These are phyloP conservation scores for Cryptococcus sp. DNA, from an alignment of 1,284 basidiomycete genomes.

Conservation along the genomic window DNA sequence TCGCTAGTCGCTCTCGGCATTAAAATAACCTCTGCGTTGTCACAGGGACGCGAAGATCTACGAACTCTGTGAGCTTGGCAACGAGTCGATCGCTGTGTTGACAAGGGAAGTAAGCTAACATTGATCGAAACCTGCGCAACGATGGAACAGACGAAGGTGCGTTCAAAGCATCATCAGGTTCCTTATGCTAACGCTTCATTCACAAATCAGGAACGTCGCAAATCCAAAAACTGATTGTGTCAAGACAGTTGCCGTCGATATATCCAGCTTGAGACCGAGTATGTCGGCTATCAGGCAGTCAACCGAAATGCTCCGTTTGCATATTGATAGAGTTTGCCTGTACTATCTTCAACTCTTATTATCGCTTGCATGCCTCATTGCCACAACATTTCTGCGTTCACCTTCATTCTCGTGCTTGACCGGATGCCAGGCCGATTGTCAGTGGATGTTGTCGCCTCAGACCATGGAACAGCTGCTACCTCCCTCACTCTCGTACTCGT, in stretches of 20 bases:
- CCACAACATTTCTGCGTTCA: too few relatives aligned
- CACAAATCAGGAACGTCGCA: constrained; percentile 48
- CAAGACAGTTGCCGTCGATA: constrained; percentile 44
- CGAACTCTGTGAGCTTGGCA: constrained; percentile 53
- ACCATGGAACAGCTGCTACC: too few relatives aligned
- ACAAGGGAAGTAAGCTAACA: too few relatives aligned
- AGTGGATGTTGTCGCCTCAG: too few relatives aligned
- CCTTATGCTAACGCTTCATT: not conserved
- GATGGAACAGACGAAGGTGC: constrained; percentile 41
- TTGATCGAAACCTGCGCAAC: not conserved
- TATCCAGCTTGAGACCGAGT: constrained; percentile 42
- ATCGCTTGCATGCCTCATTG: too few relatives aligned
- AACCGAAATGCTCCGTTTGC: too few relatives aligned
- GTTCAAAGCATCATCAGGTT: not conserved
- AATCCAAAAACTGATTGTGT: constrained; percentile 55
- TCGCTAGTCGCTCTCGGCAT: not conserved
- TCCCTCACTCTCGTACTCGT: too few relatives aligned
- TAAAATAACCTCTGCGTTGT: not conserved
- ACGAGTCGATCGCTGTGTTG: not conserved
- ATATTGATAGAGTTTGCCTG: too few relatives aligned
- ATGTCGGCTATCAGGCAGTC: too few relatives aligned
- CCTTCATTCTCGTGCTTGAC: too few relatives aligned
- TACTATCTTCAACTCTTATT: too few relatives aligned
- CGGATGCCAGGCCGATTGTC: too few relatives aligned
- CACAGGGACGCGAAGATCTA: constrained; percentile 55